Evolutionary conservation across 306 rosid genomes (phyloP).

Genomic region (Trifolium fragiferum): DNA sequence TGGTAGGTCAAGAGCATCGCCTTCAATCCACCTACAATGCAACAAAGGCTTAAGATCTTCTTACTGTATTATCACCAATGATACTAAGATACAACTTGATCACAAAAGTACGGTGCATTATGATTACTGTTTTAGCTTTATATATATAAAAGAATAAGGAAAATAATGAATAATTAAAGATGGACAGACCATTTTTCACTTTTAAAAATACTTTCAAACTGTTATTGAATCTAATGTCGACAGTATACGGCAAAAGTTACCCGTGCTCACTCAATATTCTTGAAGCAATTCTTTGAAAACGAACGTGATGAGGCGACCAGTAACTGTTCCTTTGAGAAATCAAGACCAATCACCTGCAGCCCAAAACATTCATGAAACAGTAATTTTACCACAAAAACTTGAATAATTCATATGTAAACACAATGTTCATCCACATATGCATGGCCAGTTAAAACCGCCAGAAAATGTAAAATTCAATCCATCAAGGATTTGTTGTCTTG

Average conservation of each 20-base stretch:
- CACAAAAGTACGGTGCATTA: not conserved
- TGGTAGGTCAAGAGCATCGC: slow-evolving; percentile 91
- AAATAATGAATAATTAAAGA: not conserved
- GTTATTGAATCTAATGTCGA: slow-evolving; percentile 9
- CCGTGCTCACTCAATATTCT: slow-evolving; percentile 74
- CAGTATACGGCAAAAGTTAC: slow-evolving; percentile 41
- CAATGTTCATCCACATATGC: not conserved
- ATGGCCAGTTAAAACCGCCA: not conserved
- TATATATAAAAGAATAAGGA: not conserved
- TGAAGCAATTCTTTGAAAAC: slow-evolving; percentile 49
- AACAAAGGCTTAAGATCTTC: slow-evolving; percentile 35
- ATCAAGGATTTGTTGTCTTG: not conserved
- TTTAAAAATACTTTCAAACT: not conserved
- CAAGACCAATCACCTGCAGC: slow-evolving; percentile 73
- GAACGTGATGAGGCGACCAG: slow-evolving; percentile 63
- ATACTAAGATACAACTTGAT: slow-evolving; percentile 24
- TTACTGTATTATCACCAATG: not conserved
- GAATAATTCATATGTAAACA: not conserved
- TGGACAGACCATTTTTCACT: not conserved
- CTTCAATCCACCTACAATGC: slow-evolving; percentile 80
- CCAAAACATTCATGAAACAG: slow-evolving; percentile 20
- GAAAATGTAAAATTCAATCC: not conserved
- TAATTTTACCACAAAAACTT: not conserved
- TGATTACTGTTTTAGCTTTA: not conserved
- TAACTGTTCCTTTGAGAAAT: slow-evolving; percentile 67